Percentiles rank a stretch among this genome's conserved stretches.
Evolutionary conservation across 1,284 basidiomycete genomes (phyloP).

Genomic region (Tilletia caries): DNA sequence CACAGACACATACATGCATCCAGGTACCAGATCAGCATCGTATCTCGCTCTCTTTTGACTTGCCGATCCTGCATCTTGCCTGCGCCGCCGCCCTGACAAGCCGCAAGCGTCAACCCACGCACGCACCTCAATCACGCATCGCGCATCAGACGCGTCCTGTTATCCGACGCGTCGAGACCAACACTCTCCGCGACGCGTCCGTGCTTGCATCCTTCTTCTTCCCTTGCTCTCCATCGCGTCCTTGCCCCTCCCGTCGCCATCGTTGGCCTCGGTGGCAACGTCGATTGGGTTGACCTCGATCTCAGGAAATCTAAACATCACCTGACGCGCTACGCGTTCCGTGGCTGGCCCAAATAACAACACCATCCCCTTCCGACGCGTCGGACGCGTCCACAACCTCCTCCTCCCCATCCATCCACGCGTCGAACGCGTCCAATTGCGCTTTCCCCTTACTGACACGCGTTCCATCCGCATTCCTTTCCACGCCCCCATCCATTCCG

Average conservation of each 20-base stretch:
- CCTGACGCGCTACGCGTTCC: neutral
- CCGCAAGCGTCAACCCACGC: too few relatives aligned
- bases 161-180: conserved; percentile 7
- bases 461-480: neutral
- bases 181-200: neutral
- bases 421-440: conserved; percentile 1
- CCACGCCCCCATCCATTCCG: too few relatives aligned
- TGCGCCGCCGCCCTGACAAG: too few relatives aligned
- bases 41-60: too few relatives aligned
- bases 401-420: neutral
- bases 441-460: neutral
- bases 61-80: too few relatives aligned
- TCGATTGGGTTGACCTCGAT: too few relatives aligned
- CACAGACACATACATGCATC: too few relatives aligned
- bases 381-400: neutral
- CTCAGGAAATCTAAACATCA: neutral
- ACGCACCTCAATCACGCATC: too few relatives aligned
- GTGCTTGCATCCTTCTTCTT: neutral
- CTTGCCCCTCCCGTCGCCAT: neutral
- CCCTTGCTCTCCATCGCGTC: neutral
- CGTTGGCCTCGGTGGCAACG: neutral
- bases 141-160: neutral
- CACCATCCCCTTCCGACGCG: neutral
- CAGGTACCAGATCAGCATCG: too few relatives aligned
- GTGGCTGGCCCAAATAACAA: neutral